Base-by-base conservation (phyloP, 2,329 filamentous ascomycete species). In the Ampelomyces quisqualis region DNA sequence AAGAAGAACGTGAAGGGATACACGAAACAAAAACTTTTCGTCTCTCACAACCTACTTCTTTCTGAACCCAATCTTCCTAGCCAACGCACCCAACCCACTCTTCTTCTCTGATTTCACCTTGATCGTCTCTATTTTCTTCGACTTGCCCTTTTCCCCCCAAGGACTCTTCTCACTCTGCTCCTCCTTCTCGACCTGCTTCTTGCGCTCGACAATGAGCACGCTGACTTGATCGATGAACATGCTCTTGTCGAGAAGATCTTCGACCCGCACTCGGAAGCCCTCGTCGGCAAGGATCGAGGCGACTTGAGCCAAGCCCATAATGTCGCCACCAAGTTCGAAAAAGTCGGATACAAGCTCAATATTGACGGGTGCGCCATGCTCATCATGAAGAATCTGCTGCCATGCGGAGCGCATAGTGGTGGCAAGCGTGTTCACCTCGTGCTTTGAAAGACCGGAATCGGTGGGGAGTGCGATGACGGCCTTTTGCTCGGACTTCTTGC, bases 301-400 rank as follows among this genome's bases (percentile, higher is more conserved):
- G 15, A 67, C 45, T 38, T 65, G 62, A 15, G 62, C 62, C 7
- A 64, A 38, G 10, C 59, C 62, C 56, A 66, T 64, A 21, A 67
- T 62, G 29, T 64, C 62, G 1, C 62, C 64, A 11, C 62, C 60
- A 2, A 65, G 53, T 19, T 64, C 51, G 54, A 65, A 67, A 46
- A 65, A 67, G 36, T 59, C 55, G 13, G 62, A 62, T 20, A 36
- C 40, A 5, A 64, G 42, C 7, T 64, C 55, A 5, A 58, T 43
- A 7, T 43, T 18, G 4, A 51, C 36, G 0, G 55, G 55, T 1
- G 46, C 27, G 17, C 57, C 57, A 21, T 53, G 50, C 3, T 59
- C 54, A 30, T 58, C 49, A 26, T 60, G 55, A 7, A 66, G 46
- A 14, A 65, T 63, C 23, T 62, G 58, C 24, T 57, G 51, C 59